Base-by-base conservation (phyloP, 208 protist genomes). In the Acanthamoeba divionensis region DNA sequence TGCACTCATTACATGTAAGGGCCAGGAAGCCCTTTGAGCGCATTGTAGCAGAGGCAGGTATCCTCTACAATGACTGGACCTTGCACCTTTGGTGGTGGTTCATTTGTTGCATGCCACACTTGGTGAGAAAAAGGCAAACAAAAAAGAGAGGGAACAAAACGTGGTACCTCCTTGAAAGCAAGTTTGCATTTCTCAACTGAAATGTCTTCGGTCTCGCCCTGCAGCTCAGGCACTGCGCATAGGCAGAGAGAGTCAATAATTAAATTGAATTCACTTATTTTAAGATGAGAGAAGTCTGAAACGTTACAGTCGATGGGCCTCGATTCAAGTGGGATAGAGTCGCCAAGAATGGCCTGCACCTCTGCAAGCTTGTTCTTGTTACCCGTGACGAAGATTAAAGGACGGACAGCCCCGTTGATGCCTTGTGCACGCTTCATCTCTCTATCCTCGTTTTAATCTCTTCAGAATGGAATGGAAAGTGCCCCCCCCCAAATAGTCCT, bases 341-440 rank as follows among this genome's bases (percentile, higher is more conserved):
- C 90, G 44, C 66, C 92, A 52, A 96, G 96, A 79, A 97, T 97
- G 92, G 77, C 90, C 55, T 94, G 92, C 71, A 99, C 98, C 92
- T 99, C 98, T 26, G 91, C 91, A 24, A 99, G 93, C 91, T 99
- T 99, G n/a, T 98, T 98, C 3, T 91, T 95, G 91, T 99, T 99
- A 24, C 98, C 98, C 8, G 98, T 99, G 10, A 99, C 97, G 92
- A 99, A 96, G 54, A 95, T 91, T 5, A 94, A 44, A 29, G 79
- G 55, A 12, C 48, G 44, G n/a, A 41, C 15, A 62, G 73, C 73
- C n/a, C n/a, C n/a, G n/a, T n/a, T n/a, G n/a, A n/a, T n/a, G 26
- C 73, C 48, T 24, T 52, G 50, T 26, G 47, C 8, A 8, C 73
- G 41, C 73, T 83, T 83, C 73, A 83, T 83, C n/a, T n/a, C n/a